Base-by-base conservation (phyloP, 2,329 filamentous ascomycete genomes). In the Exophiala xenobiotica region DNA sequence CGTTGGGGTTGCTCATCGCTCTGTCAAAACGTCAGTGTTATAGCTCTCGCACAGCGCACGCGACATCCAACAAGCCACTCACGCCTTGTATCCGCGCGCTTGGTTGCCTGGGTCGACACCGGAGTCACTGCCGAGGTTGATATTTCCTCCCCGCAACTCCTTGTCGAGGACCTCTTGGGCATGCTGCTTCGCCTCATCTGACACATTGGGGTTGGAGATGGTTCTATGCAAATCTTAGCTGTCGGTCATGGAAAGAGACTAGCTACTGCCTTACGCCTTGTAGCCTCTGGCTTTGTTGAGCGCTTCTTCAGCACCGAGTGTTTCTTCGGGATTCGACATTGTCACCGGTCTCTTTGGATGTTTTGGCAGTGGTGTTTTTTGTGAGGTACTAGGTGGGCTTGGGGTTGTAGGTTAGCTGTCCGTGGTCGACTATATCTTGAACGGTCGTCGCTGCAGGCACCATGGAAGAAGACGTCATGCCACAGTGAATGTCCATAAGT, bases 121-220 rank as follows among this genome's bases (percentile, higher is more conserved):
- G 11, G 35, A 41, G 20, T 54, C 46, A 18, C 24, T 27, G 19
- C 26, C 38, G 20, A 24, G 14, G 7, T 29, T 24, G 26, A 18
- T 23, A 12, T 33, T 27, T 8, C 41, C 54, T n/a, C 56, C 56
- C n/a, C 39, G 46, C 22, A 62, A 12, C 27, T 61, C 58, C 29
- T 60, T 58, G 35, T 61, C 53, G 20, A 64, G 51, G 2, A 64
- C 44, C 16, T 64, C 57, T 31, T 57, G 24, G 1, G 64, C 64
- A 33, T 64, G 49, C n/a, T 60, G 11, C 54, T 67, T 66, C 26
- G 61, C 60, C 19, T 56, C 51, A 6, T 61, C 48, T 0, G 62
- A 64, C 11, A 61, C 51, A 3, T 60, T 56, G 7, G 61, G 58
- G n/a, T 61, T 63, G 19, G 51, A 46, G 8, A 54, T 24, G 26